Percentiles rank a stretch among this genome's conserved stretches.
These are phyloP conservation scores for Trametes versicolor DNA, from an alignment of 1,284 basidiomycete species.

Conservation along the genomic window DNA sequence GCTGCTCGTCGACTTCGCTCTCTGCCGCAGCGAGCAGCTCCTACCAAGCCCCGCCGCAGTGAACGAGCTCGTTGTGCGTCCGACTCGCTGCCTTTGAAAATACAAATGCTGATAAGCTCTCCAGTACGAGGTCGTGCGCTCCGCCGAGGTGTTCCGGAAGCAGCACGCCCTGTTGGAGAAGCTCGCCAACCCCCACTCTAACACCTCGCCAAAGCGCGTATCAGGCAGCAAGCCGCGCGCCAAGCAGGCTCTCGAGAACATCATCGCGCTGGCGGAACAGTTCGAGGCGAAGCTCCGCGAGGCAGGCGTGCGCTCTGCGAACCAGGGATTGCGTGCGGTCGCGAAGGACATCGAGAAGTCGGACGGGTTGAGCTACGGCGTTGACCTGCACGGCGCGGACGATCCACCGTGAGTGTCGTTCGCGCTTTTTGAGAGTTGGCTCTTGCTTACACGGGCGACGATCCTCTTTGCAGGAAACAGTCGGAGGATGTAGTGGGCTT, in stretches of 20 bases:
- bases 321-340: slow-evolving; percentile 61
- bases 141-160: slow-evolving; percentile 56
- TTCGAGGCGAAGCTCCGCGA: slow-evolving; percentile 62
- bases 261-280: slow-evolving; percentile 55
- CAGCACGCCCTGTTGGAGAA: slow-evolving; percentile 55
- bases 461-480: slow-evolving; percentile 30
- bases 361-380: slow-evolving; percentile 60
- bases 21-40: slow-evolving; percentile 59
- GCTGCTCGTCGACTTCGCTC: slow-evolving; percentile 57
- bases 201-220: slow-evolving; percentile 21
- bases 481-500: slow-evolving; percentile 59
- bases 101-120: not conserved
- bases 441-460: slow-evolving; percentile 9
- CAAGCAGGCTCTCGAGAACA: slow-evolving; percentile 51
- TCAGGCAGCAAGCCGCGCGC: slow-evolving; percentile 20
- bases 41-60: slow-evolving; percentile 60
- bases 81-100: not conserved
- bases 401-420: slow-evolving; percentile 56
- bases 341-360: slow-evolving; percentile 62
- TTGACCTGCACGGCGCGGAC: slow-evolving; percentile 47
- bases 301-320: slow-evolving; percentile 56
- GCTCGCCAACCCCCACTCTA: slow-evolving; percentile 44
- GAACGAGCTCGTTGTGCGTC: slow-evolving; percentile 67
- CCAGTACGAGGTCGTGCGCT: slow-evolving; percentile 73
- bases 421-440: not conserved